These are phyloP conservation scores for Silene conica DNA, from an alignment of 148 eudicot species.

Conservation along the genomic window DNA sequence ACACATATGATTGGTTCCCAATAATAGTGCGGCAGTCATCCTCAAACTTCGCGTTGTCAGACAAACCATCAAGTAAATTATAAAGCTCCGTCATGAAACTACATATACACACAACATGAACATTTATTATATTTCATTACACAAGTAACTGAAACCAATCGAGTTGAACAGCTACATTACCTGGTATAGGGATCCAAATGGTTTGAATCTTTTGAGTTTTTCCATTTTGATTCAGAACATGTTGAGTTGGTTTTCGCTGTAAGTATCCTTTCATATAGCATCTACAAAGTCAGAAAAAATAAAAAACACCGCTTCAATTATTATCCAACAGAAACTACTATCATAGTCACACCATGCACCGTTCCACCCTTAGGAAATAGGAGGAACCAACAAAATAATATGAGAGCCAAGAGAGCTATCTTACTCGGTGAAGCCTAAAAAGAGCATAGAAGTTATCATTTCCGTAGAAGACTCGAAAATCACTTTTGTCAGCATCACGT, in stretches of 20 bases:
- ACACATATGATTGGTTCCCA: conserved; percentile 88
- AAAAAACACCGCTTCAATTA: not conserved
- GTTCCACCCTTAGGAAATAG: not conserved
- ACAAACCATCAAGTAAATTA: conserved; percentile 82
- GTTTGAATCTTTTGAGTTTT: conserved; percentile 48
- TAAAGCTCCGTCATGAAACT: conserved; percentile 76
- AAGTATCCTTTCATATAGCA: conserved; percentile 66
- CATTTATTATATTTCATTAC: not conserved
- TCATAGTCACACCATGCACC: not conserved
- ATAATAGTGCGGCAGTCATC: conserved; percentile 86
- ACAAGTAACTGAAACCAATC: not conserved
- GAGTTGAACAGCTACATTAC: conserved; percentile 29
- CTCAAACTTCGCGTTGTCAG: conserved; percentile 89
- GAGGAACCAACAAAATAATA: not conserved
- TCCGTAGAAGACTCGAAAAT: conserved; percentile 64
- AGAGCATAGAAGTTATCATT: conserved; percentile 77
- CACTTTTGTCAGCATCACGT: conserved; percentile 37
- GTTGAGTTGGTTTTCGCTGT: conserved; percentile 58
- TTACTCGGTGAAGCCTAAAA: conserved; percentile 87
- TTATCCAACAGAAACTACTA: not conserved
- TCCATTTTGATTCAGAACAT: conserved; percentile 58
- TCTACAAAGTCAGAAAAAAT: conserved; percentile 33
- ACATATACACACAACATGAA: conserved; percentile 24
- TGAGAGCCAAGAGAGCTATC: not conserved
- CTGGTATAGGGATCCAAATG: conserved; percentile 64